Evolutionary conservation across 257 asterid species (phyloP), one percentile per base, ranked within the genome.

Genomic region (Salvia rosmarinus): DNA sequence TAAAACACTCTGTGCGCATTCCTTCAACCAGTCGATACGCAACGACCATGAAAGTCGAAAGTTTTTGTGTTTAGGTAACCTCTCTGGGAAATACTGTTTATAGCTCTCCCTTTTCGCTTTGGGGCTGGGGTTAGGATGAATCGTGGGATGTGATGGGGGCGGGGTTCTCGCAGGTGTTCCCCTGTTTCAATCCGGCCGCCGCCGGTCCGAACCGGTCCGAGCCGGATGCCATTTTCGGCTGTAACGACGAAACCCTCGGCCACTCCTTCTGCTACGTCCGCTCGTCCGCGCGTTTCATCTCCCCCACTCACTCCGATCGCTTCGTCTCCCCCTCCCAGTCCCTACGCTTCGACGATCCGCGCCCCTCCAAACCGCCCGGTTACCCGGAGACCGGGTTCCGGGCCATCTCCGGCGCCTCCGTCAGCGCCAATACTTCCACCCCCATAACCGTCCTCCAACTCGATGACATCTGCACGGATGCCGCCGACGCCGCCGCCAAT

Each of bases 221-320:
- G 34, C 73, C 94, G 86, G 98, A 88, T 58, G 82, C 65, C 72
- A 70, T 84, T 3, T 88, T 86, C 82, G 50, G 81, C n/a, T 83
- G 78, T 50, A 81, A 71, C 65, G 98, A 93, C 79, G 98, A 93
- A 83, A 90, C 96, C 86, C 92, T 90, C 34, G 98, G 98, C 50
- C 98, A 93, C 80, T 93, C 98, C 49, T 93, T 93, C 84, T 89
- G 98, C 85, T 93, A 93, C 87, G 98, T 93, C 50, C 92, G 97
- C 40, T 90, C 98, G 10, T 93, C 98, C 0, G 96, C 96, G 11
- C 90, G 98, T 19, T 93, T 89, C 83, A 40, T 83, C 63, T 90
- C 98, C 67, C 98, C 98, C 10, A 85, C 94, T 35, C 85, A 82
- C 77, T 93, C 98, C 80, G 96, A 89, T 85, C 97, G 96, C 25